A percentile compares a stretch with the other conserved stretches of the same genome.
phyloP scores from a whole-genome alignment of 2,329 filamentous ascomycete genomes.

The Gaeumannomyces sp. region DNA sequence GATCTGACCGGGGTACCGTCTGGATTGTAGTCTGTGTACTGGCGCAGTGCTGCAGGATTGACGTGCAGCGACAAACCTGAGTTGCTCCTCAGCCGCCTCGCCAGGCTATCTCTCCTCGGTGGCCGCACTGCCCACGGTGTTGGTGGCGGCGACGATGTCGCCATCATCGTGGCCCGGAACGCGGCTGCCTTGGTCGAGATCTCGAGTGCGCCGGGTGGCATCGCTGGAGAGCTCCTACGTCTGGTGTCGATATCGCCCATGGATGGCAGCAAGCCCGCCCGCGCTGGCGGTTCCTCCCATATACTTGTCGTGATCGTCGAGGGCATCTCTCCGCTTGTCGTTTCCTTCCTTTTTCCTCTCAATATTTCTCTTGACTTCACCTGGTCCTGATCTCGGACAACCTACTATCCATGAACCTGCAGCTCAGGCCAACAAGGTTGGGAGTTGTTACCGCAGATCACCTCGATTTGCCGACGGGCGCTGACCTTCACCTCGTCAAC shows the following conservation, averaged over 20 bases:
- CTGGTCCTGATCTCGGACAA: not conserved
- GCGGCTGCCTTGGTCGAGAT: constrained; percentile 3
- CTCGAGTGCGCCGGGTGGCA: not conserved
- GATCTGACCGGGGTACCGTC: constrained; percentile 29
- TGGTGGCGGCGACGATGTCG: constrained; percentile 21
- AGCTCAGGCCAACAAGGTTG: too few relatives aligned
- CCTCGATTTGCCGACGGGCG: too few relatives aligned
- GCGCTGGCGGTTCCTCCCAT: not conserved
- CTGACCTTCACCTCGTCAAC: not conserved
- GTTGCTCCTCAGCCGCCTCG: constrained; percentile 34
- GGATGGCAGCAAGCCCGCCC: not conserved
- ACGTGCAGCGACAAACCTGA: constrained; percentile 40
- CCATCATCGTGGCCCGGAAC: constrained; percentile 4
- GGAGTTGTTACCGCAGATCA: too few relatives aligned
- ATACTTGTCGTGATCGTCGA: not conserved
- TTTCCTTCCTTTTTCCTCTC: not conserved
- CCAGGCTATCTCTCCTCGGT: constrained; percentile 7
- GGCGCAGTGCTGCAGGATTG: constrained; percentile 36
- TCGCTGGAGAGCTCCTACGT: constrained; percentile 6
- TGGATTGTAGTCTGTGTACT: constrained; percentile 39
- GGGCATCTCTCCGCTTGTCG: not conserved
- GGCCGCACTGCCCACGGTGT: constrained; percentile 15
- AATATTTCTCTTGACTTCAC: not conserved
- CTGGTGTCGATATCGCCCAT: not conserved
- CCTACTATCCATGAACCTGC: not conserved